phyloP scores from a whole-genome alignment of 495 filamentous ascomycete genomes.

The Xylaria bambusicola region DNA sequence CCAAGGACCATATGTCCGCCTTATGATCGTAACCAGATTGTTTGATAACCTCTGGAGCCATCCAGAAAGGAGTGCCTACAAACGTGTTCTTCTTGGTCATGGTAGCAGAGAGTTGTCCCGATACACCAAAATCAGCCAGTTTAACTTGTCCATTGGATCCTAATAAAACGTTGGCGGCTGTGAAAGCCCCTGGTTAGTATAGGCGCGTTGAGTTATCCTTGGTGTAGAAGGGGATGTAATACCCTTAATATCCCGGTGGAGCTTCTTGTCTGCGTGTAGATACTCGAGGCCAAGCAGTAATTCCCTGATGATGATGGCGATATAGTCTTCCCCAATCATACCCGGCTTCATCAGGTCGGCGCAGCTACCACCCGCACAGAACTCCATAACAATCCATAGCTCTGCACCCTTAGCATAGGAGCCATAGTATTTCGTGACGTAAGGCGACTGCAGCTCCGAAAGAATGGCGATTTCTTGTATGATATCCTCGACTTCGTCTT shows the following conservation, averaged over 20 bases:
- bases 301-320: conserved; percentile 90
- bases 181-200: conserved; percentile 26
- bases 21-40: conserved; percentile 98
- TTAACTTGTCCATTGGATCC: conserved; percentile 92
- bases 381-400: conserved; percentile 98
- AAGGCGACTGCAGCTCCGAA: conserved; percentile 88
- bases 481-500: conserved; percentile 98
- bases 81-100: conserved; percentile 99
- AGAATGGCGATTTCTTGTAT: conserved; percentile 97
- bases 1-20: conserved; percentile 98
- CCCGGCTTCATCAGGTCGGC: conserved; percentile 90
- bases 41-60: conserved; percentile 99
- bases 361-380: conserved; percentile 90
- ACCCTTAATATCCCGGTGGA: conserved; percentile 98
- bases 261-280: conserved; percentile 89
- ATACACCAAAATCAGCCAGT: conserved; percentile 95
- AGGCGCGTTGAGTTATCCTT: not conserved
- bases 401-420: conserved; percentile 94
- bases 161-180: conserved; percentile 88
- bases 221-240: conserved; percentile 20
- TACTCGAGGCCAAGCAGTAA: conserved; percentile 89
- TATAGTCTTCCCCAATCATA: conserved; percentile 88
- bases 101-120: conserved; percentile 94
- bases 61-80: conserved; percentile 98
- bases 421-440: conserved; percentile 95